Evolutionary conservation across 257 asterid species (phyloP), one percentile per base, ranked within the genome.

Genomic region (Solanum raphanifolium): DNA sequence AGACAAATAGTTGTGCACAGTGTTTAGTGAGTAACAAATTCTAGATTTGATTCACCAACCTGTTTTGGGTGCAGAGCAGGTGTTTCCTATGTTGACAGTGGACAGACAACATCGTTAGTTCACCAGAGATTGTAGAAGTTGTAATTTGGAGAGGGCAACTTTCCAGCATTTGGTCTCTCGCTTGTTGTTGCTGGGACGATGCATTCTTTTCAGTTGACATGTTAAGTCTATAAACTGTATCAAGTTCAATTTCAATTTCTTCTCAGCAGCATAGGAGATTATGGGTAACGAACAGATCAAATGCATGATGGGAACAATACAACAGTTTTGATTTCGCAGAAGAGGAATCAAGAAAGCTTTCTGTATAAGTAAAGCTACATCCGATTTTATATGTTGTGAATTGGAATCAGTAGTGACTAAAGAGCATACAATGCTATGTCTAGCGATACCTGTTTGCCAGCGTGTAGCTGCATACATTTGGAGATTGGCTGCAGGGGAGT

Each of bases 371-470:
- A 91, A 87, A 85, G 90, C 95, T 0, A 96, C 98, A 0, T 96
- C 95, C 78, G 94, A 95, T 18, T 75, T 92, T 88, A 94, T 96
- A 36, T 95, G 99, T 82, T 82, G 91, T 0, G 96, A 95, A 46
- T 94, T 96, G 2, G 98, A 94, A 32, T 86, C 96, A 1, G 95
- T 76, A 1, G 93, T 96, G 66, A 95, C 94, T 1, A 96, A 94
- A 38, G 94, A 95, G n/a, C 91, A 96, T 90, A 96, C 99, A 27
- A 93, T 94, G 98, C 93, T 96, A 23, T 94, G 99, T 3, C 35
- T 87, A 21, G 98, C 99, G 0, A 96, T 96, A 31, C 98, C 99
- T 16, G 98, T 94, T 12, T 94, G 93, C 7, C 98, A 94, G 87
- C 93, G 98, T 8, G 97, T 96, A 9, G 55, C 18, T 1, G 98